Evolutionary conservation across 2,329 filamentous ascomycete genomes (phyloP).

Genomic region (Colletotrichum eremochloae): DNA sequence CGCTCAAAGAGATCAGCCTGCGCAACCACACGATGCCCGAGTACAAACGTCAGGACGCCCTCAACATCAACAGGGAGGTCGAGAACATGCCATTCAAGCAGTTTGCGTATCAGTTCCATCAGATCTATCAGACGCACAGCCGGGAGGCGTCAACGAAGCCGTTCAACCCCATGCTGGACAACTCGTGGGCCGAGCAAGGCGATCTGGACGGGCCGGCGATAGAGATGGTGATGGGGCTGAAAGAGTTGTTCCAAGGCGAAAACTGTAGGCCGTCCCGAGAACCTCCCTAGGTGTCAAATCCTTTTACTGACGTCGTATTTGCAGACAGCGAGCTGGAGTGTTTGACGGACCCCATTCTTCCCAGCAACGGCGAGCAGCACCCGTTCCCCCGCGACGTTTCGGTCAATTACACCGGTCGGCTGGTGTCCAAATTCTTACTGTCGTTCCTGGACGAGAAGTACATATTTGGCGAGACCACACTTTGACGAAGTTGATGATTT

Average conservation of each 20-base stretch:
- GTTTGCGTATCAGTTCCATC: conserved; percentile 71
- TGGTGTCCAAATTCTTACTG: conserved; percentile 67
- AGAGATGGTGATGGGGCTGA: conserved; percentile 61
- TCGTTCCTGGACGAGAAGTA: conserved; percentile 66
- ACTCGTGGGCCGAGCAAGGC: conserved; percentile 54
- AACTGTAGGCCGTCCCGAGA: conserved; percentile 56
- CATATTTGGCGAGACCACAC: conserved; percentile 55
- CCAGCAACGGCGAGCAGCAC: conserved; percentile 57
- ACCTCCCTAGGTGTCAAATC: background rate
- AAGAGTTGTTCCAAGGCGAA: conserved; percentile 58
- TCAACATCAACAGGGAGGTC: conserved; percentile 62
- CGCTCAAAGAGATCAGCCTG: conserved; percentile 64
- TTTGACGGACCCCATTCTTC: conserved; percentile 62
- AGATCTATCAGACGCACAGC: conserved; percentile 70
- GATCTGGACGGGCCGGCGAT: conserved; percentile 62
- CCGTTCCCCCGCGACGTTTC: conserved; percentile 63
- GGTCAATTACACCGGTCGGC: conserved; percentile 65
- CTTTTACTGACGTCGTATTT: background rate
- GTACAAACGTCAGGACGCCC: conserved; percentile 59
- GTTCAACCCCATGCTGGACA: conserved; percentile 69
- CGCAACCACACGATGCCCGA: conserved; percentile 53
- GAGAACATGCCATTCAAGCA: conserved; percentile 72
- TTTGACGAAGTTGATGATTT: background rate
- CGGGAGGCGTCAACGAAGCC: conserved; percentile 62
- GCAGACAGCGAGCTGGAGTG: conserved; percentile 59